Evolutionary conservation across 352 stramenopile genomes (phyloP), one percentile per base, ranked within the genome.

Genomic region (Lagenidium sp.): DNA sequence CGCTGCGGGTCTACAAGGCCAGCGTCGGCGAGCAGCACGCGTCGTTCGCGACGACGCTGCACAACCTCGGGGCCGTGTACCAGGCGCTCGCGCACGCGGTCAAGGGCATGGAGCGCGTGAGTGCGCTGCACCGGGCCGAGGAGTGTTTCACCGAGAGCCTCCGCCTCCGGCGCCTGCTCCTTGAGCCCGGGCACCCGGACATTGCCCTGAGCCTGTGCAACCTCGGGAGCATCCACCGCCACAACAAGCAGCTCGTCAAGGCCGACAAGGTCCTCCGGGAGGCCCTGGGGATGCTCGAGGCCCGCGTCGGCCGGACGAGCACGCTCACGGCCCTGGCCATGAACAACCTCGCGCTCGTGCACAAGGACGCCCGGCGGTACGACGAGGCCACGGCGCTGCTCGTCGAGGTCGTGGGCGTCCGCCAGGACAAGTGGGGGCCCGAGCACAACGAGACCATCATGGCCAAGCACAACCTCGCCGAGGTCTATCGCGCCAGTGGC

Each of bases 381-480:
- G 68, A 79, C 30, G 57, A 85, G 20, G 73, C 77, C 1, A 74
- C 84, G 20, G 65, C 57, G 40, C 44, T 92, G 41, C 90, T 85
- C 43, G 51, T 81, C 38, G 46, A 85, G 15, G 75, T 85, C n/a
- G 62, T 88, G 18, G 56, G 20, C 31, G 59, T 88, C 18, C 75
- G 80, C 18, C 64, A 79, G 47, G 54, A 63, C 38, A 64, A 82
- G 53, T 69, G 86, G 18, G 80, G 77, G 2, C 29, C 52, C 0
- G 55, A 66, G 40, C 80, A 92, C 53, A 81, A 86, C 42, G 77
- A 90, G 46, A 88, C 75, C 20, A 88, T 92, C 50, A 84, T 88
- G 55, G 76, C 77, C 21, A 65, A 67, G 36, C 80, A 92, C 65
- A 92, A 92, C 46, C 63, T 86, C 25, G 73, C 80, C 0, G 80